Percentiles rank a stretch among this genome's conserved stretches.
Evolutionary conservation across 352 stramenopile genomes (phyloP).

Genomic region (Globisporangium acanthophoron): DNA sequence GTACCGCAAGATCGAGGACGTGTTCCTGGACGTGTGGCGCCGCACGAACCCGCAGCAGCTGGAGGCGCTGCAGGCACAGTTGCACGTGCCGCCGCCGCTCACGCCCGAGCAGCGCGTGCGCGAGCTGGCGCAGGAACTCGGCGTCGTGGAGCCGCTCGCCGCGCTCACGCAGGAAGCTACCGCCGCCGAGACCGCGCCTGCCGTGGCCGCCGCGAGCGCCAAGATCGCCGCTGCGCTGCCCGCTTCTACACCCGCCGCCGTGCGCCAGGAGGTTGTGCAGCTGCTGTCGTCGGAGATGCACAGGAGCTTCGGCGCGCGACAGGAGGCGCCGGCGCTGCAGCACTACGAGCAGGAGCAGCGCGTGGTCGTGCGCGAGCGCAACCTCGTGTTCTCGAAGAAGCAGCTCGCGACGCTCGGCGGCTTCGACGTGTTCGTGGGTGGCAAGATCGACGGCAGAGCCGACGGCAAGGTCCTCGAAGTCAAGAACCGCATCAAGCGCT

Average conservation of each 20-base stretch:
- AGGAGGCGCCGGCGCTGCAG: constrained; percentile 60
- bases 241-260: constrained; percentile 26
- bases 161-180: constrained; percentile 50
- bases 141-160: constrained; percentile 43
- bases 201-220: constrained; percentile 31
- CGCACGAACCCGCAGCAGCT: constrained; percentile 73
- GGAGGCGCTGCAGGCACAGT: constrained; percentile 31
- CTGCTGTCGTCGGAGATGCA: constrained; percentile 76
- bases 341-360: constrained; percentile 60
- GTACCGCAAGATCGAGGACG: constrained; percentile 79
- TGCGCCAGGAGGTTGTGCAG: constrained; percentile 69
- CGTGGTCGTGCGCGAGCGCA: constrained; percentile 59
- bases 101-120: constrained; percentile 49
- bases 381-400: constrained; percentile 74
- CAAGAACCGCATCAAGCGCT: constrained; percentile 73
- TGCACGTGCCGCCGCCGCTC: constrained; percentile 34
- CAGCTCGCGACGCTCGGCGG: constrained; percentile 37
- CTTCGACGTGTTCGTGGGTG: constrained; percentile 67
- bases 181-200: constrained; percentile 34
- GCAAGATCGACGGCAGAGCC: constrained; percentile 74
- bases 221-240: constrained; percentile 52
- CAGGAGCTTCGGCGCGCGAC: constrained; percentile 61
- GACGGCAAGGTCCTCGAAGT: constrained; percentile 82
- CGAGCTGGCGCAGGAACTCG: constrained; percentile 48
- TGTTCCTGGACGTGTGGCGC: constrained; percentile 76